Evolutionary conservation across 1,284 basidiomycete species (phyloP).

Genomic region (Heterobasidion parviporum): DNA sequence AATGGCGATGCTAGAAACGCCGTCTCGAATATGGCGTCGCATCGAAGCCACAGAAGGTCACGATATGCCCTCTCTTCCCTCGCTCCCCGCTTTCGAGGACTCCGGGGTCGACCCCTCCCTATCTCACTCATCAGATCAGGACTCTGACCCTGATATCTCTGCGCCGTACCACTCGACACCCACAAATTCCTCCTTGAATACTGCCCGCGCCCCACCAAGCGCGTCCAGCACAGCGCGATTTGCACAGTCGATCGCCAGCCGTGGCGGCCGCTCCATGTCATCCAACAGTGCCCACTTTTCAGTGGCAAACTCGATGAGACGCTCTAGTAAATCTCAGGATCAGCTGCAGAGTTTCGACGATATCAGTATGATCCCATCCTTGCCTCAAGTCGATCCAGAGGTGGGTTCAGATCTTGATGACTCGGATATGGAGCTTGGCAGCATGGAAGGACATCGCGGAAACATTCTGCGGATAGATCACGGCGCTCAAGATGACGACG

Average conservation of each 20-base stretch:
- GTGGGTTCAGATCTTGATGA: slow-evolving; percentile 4
- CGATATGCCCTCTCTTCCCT: slow-evolving; percentile 74
- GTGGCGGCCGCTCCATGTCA: neutral
- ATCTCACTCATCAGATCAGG: slow-evolving; percentile 2
- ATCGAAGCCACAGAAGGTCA: slow-evolving; percentile 60
- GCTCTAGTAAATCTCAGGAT: slow-evolving; percentile 8
- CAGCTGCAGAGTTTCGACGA: slow-evolving; percentile 13
- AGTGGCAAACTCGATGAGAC: slow-evolving; percentile 6
- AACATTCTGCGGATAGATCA: slow-evolving; percentile 24
- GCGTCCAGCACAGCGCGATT: slow-evolving; percentile 64
- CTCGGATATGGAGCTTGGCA: slow-evolving; percentile 27
- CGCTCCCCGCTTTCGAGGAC: slow-evolving; percentile 60
- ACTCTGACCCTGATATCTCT: slow-evolving; percentile 13
- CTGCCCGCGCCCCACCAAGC: slow-evolving; percentile 44
- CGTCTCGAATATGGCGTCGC: slow-evolving; percentile 71
- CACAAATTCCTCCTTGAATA: slow-evolving; percentile 33
- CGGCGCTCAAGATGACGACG: slow-evolving; percentile 29
- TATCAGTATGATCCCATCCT: slow-evolving; percentile 11
- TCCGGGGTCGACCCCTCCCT: slow-evolving; percentile 27
- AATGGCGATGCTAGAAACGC: slow-evolving; percentile 51
- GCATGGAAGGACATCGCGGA: slow-evolving; percentile 40
- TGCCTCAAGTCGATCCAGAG: slow-evolving; percentile 1
- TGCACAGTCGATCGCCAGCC: slow-evolving; percentile 51
- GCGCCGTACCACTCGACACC: slow-evolving; percentile 62
- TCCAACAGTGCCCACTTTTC: slow-evolving; percentile 19